These are phyloP conservation scores for Cutaneotrichosporon sp. DNA, from an alignment of 1,284 basidiomycete genomes.

Conservation along the genomic window DNA sequence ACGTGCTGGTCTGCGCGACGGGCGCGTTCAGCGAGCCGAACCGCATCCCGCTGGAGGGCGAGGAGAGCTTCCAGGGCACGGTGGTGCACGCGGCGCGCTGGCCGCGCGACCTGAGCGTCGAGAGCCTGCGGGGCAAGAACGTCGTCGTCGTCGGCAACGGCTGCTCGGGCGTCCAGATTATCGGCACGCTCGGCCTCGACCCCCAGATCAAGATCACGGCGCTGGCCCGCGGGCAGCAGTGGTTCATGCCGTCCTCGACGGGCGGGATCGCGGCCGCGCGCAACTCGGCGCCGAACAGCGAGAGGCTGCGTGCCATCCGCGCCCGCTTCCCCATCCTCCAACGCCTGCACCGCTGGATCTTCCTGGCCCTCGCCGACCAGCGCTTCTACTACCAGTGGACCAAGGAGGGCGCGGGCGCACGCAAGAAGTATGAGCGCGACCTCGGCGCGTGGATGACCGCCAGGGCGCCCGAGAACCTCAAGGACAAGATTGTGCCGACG, in stretches of 20 bases:
- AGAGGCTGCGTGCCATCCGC: constrained; percentile 13
- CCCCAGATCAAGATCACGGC: constrained; percentile 24
- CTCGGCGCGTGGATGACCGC: constrained; percentile 19
- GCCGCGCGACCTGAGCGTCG: constrained; percentile 27
- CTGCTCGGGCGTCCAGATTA: constrained; percentile 24
- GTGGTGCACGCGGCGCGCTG: constrained; percentile 33
- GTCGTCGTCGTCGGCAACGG: constrained; percentile 28
- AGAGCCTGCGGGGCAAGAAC: constrained; percentile 23
- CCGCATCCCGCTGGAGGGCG: constrained; percentile 21
- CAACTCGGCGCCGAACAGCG: constrained; percentile 19
- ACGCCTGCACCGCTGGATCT: constrained; percentile 16
- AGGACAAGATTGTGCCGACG: constrained; percentile 22
- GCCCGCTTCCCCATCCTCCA: constrained; percentile 18
- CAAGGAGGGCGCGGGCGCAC: constrained; percentile 19
- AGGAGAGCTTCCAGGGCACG: constrained; percentile 30
- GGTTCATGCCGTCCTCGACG: constrained; percentile 20
- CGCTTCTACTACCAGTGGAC: constrained; percentile 20
- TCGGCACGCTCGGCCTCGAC: constrained; percentile 25
- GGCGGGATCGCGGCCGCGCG: constrained; percentile 12
- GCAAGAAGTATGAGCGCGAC: constrained; percentile 17
- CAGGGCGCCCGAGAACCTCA: constrained; percentile 19
- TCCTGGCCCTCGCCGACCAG: constrained; percentile 16
- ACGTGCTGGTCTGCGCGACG: constrained; percentile 23
- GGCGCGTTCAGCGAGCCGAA: constrained; percentile 22
- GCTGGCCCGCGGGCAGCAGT: constrained; percentile 25